Conservation (phyloP, 73 alveolate genomes). For the Tetrahymena elliotti region DNA sequence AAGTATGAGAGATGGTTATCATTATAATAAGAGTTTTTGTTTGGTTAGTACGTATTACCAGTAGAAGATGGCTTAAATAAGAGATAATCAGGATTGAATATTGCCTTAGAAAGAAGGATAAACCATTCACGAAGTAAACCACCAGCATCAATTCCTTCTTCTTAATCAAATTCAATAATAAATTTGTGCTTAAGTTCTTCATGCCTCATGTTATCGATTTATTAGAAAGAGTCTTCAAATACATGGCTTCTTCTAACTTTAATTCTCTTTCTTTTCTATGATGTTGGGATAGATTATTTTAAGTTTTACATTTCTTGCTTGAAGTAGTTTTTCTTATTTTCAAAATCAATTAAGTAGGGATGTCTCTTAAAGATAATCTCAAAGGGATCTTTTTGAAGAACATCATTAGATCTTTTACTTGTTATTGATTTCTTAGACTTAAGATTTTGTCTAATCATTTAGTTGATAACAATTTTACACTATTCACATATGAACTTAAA, state of each 20-base stretch:
- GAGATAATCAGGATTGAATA: conserved; percentile 97
- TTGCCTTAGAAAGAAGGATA: conserved; percentile 90
- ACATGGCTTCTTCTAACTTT: conserved; percentile 31
- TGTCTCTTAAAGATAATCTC: conserved; percentile 14
- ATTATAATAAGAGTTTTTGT: conserved; percentile 59
- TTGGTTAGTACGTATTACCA: conserved; percentile 35
- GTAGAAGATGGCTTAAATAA: conserved; percentile 40
- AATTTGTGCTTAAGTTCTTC: conserved; percentile 30
- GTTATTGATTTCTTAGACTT: neutral
- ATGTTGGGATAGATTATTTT: neutral
- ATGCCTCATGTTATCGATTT: neutral
- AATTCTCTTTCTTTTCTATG: conserved; percentile 4
- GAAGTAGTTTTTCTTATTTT: conserved; percentile 20
- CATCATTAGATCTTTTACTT: neutral
- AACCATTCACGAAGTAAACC: conserved; percentile 99
- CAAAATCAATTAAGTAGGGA: conserved; percentile 26
- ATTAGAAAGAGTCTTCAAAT: conserved; percentile 23
- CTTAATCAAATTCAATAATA: conserved; percentile 75
- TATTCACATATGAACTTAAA: neutral
- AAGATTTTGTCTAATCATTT: neutral
- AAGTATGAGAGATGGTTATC: conserved; percentile 88
- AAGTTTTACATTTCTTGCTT: conserved; percentile 6
- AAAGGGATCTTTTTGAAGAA: conserved; percentile 6
- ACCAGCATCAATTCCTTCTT: conserved; percentile 98
- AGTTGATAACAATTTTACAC: neutral